Conservation (phyloP, 768 basidiomycete species). For the Trametes punicea region DNA sequence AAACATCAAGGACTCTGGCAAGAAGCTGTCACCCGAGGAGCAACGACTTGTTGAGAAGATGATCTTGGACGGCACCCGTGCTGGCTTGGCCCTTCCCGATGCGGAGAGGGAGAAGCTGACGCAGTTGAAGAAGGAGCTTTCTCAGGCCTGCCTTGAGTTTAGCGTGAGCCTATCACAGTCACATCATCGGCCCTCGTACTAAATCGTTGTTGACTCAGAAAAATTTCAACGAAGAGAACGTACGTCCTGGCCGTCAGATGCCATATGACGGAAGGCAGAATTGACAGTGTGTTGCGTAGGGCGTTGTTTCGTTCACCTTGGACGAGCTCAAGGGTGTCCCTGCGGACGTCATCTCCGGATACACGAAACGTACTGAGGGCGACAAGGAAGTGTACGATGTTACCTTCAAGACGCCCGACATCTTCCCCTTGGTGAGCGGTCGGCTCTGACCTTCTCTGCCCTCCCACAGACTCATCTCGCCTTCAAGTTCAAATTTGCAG, state of each 20-base stretch:
- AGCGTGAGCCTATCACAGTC: slow-evolving; percentile 45
- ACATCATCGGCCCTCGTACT: not conserved
- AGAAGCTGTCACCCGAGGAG: slow-evolving; percentile 61
- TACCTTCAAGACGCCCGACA: slow-evolving; percentile 81
- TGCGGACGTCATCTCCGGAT: slow-evolving; percentile 74
- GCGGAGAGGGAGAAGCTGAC: slow-evolving; percentile 55
- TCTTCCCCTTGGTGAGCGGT: slow-evolving; percentile 75
- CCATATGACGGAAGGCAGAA: not conserved
- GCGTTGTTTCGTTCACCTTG: slow-evolving; percentile 56
- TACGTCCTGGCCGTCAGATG: slow-evolving; percentile 27
- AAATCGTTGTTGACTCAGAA: slow-evolving; percentile 40
- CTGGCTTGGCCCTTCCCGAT: slow-evolving; percentile 71
- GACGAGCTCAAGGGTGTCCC: slow-evolving; percentile 82
- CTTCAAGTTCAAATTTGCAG: slow-evolving; percentile 76
- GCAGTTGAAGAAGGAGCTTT: slow-evolving; percentile 70
- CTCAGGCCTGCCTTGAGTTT: slow-evolving; percentile 75
- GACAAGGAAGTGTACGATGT: slow-evolving; percentile 62
- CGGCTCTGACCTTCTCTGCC: slow-evolving; percentile 21
- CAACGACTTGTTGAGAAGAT: slow-evolving; percentile 78
- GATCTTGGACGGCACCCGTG: slow-evolving; percentile 75
- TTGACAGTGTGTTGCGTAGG: slow-evolving; percentile 36
- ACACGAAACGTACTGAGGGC: slow-evolving; percentile 58
- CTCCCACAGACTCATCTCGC: not conserved
- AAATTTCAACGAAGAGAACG: slow-evolving; percentile 90
- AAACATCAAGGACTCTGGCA: slow-evolving; percentile 60